Evolutionary conservation across 345 rosid species (phyloP), one percentile per base, ranked within the genome.

Genomic region (Euclidium syriacum): DNA sequence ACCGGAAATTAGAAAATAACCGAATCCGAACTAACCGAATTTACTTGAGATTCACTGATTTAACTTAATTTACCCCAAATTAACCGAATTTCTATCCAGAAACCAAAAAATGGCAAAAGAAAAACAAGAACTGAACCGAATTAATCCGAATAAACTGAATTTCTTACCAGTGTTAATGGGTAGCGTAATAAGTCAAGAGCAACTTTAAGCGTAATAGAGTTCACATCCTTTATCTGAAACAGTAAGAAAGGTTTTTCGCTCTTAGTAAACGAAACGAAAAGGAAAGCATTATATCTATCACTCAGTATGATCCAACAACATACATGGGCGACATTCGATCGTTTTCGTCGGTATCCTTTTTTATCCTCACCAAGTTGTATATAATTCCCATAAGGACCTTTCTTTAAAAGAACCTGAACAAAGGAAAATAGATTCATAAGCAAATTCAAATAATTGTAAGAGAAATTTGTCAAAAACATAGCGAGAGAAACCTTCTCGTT

Each of bases 281-380:
- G 19, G 19, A 20, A 63, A 36, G 41, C 23, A 62, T 20, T 39
- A 27, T 27, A 24, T 43, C 16, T 19, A 60, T 33, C 34, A 34
- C 49, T 51, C 46, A 59, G 53, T 46, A 16, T 35, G 48, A 30
- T 4, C 35, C 62, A 54, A 14, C 40, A 50, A 65, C 81, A 38
- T 80, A 94, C 99, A 71, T 85, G 95, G 71, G 91, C 62, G 61
- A 74, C 77, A 29, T 86, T 83, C 30, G 95, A 81, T 62, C 99
- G 80, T 82, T 90, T 80, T 52, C 96, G 97, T 25, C 68, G 18
- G 65, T 75, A 82, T 32, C 88, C 95, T 26, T 60, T 84, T 70
- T 79, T 87, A 67, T 90, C 90, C 63, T 94, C 97, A 27, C 97
- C 97, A 58, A 94, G 96, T 75, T 94, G 99, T 60, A 94, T 79